Evolutionary conservation across 2,329 filamentous ascomycete species (phyloP).

Genomic region (Colletotrichum nymphaeae): DNA sequence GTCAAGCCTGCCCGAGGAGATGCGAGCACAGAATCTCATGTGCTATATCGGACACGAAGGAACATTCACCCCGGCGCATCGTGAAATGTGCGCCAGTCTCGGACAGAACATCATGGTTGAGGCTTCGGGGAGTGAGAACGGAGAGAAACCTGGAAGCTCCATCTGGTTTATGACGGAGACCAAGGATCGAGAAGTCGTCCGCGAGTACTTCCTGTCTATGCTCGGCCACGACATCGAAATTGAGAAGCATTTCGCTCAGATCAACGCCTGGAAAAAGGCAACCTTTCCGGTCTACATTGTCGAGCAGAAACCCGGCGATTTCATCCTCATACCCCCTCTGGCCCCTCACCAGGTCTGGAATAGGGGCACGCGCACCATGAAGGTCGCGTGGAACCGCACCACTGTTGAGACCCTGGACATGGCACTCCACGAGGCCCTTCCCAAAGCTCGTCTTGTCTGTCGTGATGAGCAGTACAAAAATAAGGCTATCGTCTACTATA

Average conservation of each 20-base stretch:
- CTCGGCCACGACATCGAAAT: slow-evolving; percentile 97
- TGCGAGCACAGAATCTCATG: slow-evolving; percentile 97
- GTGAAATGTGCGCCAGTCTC: slow-evolving; percentile 96
- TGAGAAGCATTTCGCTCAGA: slow-evolving; percentile 95
- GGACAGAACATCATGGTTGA: slow-evolving; percentile 99
- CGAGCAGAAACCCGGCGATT: slow-evolving; percentile 89
- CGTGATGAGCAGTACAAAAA: slow-evolving; percentile 99
- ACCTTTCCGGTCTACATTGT: slow-evolving; percentile 94
- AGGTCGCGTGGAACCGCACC: slow-evolving; percentile 97
- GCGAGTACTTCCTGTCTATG: slow-evolving; percentile 93
- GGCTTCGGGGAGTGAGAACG: slow-evolving; percentile 77
- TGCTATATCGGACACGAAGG: slow-evolving; percentile 98
- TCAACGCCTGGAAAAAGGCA: slow-evolving; percentile 95
- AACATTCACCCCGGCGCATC: slow-evolving; percentile 93
- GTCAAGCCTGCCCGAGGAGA: slow-evolving; percentile 86
- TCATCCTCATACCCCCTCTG: slow-evolving; percentile 91
- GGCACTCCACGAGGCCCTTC: slow-evolving; percentile 87
- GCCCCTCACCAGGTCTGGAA: slow-evolving; percentile 99
- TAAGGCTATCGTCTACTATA: slow-evolving; percentile 93
- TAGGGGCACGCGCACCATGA: slow-evolving; percentile 93
- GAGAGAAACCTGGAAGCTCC: slow-evolving; percentile 87
- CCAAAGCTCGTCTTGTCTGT: slow-evolving; percentile 89
- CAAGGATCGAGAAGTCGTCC: slow-evolving; percentile 88
- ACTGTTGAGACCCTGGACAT: slow-evolving; percentile 91
- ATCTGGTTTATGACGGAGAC: slow-evolving; percentile 99